A percentile compares a stretch with the other conserved stretches of the same genome.
Evolutionary conservation across 2,329 filamentous ascomycete genomes (phyloP).

Genomic region (Fonsecaea pedrosoi): DNA sequence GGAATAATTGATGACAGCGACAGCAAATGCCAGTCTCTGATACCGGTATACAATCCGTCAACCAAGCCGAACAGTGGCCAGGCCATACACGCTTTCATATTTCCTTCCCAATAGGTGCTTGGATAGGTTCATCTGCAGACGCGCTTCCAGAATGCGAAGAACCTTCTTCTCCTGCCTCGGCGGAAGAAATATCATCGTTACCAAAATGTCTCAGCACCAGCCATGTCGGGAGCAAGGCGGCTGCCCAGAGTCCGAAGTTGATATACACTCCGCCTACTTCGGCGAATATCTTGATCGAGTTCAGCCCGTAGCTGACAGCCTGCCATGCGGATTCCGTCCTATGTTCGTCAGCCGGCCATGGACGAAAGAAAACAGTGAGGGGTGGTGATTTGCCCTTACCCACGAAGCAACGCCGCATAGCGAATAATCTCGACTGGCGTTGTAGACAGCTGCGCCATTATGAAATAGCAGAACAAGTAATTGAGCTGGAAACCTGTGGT

Average conservation of each 20-base stretch:
- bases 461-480: slow-evolving; percentile 76
- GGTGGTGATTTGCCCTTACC: slow-evolving; percentile 5
- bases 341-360: slow-evolving; percentile 1
- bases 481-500: slow-evolving; percentile 74
- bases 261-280: slow-evolving; percentile 71
- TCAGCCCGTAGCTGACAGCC: slow-evolving; percentile 73
- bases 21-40: background rate
- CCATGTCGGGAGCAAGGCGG: slow-evolving; percentile 71
- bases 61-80: background rate
- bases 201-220: slow-evolving; percentile 53
- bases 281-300: slow-evolving; percentile 67
- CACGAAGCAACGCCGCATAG: slow-evolving; percentile 70
- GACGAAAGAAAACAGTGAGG: background rate
- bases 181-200: slow-evolving; percentile 11
- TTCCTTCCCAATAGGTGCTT: background rate
- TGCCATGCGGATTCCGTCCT: slow-evolving; percentile 75
- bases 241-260: slow-evolving; percentile 72
- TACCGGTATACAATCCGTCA: background rate
- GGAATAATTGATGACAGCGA: too few species aligned
- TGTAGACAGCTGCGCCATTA: slow-evolving; percentile 69
- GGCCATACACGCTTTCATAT: background rate
- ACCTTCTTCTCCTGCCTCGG: background rate
- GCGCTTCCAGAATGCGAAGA: slow-evolving; percentile 7
- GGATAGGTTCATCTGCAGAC: slow-evolving; percentile 7
- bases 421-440: slow-evolving; percentile 70